Evolutionary conservation across 805 yeast genomes (phyloP).

Genomic region (Gaillardinia entomophila): DNA sequence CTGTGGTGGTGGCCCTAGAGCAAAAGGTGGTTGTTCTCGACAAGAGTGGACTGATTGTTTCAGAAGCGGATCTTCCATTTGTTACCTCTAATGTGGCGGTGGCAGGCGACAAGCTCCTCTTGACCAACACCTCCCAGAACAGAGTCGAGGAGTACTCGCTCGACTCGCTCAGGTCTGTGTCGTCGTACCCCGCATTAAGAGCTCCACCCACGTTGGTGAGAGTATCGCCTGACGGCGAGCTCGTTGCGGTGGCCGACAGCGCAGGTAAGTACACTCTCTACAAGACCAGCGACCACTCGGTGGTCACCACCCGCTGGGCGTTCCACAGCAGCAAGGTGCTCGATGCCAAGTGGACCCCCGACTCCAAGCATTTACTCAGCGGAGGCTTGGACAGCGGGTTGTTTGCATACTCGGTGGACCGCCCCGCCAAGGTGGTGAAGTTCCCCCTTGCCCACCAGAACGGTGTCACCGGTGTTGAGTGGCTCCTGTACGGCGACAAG

Average conservation of each 20-base stretch:
- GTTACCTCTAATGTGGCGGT: conserved; percentile 15
- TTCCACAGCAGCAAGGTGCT: conserved; percentile 84
- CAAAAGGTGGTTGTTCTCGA: conserved; percentile 20
- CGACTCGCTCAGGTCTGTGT: conserved; percentile 13
- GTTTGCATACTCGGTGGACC: conserved; percentile 70
- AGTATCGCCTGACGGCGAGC: conserved; percentile 64
- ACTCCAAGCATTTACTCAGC: conserved; percentile 66
- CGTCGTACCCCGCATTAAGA: conserved; percentile 39
- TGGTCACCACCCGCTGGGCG: conserved; percentile 88
- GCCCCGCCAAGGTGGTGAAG: conserved; percentile 74
- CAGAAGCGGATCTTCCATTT: conserved; percentile 14
- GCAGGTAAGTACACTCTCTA: conserved; percentile 83
- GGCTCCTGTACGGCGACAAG: conserved; percentile 45
- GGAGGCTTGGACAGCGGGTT: conserved; percentile 83
- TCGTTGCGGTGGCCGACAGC: conserved; percentile 79
- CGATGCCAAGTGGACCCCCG: conserved; percentile 72
- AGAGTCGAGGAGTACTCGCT: conserved; percentile 22
- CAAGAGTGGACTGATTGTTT: conserved; percentile 5
- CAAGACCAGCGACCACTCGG: conserved; percentile 44
- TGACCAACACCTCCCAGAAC: conserved; percentile 26
- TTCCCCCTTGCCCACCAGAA: conserved; percentile 77
- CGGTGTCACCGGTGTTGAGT: conserved; percentile 71
- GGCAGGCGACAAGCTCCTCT: conserved; percentile 11
- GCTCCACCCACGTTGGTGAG: conserved; percentile 58
- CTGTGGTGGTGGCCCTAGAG: conserved; percentile 26